Evolutionary conservation across 768 basidiomycete species (phyloP).

Genomic region (Lyophyllum shimeji): DNA sequence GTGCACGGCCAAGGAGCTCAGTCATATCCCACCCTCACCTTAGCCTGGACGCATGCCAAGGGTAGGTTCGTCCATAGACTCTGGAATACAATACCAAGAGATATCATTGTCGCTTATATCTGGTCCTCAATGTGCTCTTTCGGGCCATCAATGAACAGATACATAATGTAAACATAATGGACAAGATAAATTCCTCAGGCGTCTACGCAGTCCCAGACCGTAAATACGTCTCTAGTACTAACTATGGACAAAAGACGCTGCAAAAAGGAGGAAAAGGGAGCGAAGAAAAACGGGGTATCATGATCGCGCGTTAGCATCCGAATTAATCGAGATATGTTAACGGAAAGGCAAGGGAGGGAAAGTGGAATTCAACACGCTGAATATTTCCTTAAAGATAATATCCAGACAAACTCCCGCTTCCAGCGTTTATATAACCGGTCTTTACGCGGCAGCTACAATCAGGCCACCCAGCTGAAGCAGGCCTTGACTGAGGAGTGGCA

Average conservation of each 20-base stretch:
- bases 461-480: conserved; percentile 13
- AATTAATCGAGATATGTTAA: conserved; percentile 9
- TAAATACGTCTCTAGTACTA: neutral
- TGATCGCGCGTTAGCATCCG: conserved; percentile 10
- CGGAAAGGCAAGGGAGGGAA: neutral
- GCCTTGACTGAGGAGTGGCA: conserved; percentile 8
- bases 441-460: conserved; percentile 9
- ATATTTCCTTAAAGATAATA: conserved; percentile 8
- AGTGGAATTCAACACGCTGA: neutral
- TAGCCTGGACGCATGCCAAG: too few species aligned
- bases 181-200: conserved; percentile 5
- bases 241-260: neutral
- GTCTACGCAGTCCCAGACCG: neutral
- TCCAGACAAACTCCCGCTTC: conserved; percentile 7
- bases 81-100: too few species aligned
- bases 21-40: neutral
- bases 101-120: too few species aligned
- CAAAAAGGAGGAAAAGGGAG: neutral
- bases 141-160: too few species aligned
- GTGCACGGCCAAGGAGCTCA: too few species aligned
- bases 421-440: neutral
- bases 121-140: too few species aligned
- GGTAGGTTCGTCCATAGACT: too few species aligned
- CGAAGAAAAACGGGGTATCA: conserved; percentile 9
- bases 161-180: conserved; percentile 7